phyloP scores from a whole-genome alignment of 192 early-diverging fungal species.

The Geranomyces variabilis region DNA sequence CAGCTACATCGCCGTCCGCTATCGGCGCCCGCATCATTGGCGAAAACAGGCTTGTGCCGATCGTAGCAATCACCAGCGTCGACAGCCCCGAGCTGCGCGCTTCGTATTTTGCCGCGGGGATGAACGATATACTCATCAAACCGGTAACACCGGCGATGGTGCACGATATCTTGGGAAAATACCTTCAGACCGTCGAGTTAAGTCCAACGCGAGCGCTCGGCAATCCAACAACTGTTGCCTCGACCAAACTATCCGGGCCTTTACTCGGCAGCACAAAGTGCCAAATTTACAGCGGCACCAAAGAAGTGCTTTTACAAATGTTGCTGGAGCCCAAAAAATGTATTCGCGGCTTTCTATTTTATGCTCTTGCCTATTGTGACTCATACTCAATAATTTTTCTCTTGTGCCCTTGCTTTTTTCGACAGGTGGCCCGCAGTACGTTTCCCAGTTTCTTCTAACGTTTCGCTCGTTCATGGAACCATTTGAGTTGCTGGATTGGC shows the following conservation, averaged over 20 bases:
- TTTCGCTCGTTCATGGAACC: slow-evolving; percentile 17
- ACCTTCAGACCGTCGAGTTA: slow-evolving; percentile 1
- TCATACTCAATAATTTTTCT: not conserved
- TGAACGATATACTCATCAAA: slow-evolving; percentile 18
- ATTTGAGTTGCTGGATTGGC: not conserved
- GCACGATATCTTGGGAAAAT: slow-evolving; percentile 13
- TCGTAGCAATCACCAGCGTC: slow-evolving; percentile 9
- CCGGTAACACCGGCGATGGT: slow-evolving; percentile 10
- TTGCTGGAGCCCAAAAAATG: not conserved
- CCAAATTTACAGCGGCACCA: not conserved
- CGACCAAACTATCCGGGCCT: not conserved
- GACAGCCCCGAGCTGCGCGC: not conserved
- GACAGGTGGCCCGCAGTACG: not conserved
- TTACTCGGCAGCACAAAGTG: not conserved
- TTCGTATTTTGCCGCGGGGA: slow-evolving; percentile 8
- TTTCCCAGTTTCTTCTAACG: slow-evolving; percentile 1
- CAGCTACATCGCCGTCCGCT: not conserved
- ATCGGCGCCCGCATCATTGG: slow-evolving; percentile 18
- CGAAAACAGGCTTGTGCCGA: slow-evolving; percentile 22
- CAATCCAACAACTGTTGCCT: not conserved
- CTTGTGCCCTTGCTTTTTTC: not conserved
- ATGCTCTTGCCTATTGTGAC: not conserved
- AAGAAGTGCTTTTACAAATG: not conserved
- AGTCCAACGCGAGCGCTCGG: slow-evolving; percentile 8
- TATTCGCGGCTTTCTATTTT: not conserved